Percentiles rank a stretch among this genome's conserved stretches.
These are phyloP conservation scores for Sugiyamaella americana DNA, from an alignment of 805 yeast species.

Conservation along the genomic window DNA sequence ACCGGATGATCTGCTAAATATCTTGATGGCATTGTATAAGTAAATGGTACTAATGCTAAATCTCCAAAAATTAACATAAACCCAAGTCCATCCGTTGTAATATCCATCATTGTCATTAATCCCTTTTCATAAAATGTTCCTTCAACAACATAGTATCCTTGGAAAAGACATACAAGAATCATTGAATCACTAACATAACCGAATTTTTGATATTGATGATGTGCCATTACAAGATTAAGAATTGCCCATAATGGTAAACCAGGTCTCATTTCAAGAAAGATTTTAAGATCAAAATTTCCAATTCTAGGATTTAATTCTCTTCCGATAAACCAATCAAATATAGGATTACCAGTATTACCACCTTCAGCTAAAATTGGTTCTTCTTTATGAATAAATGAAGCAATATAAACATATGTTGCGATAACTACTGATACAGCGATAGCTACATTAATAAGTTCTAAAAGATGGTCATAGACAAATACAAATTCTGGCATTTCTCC, in stretches of 20 bases:
- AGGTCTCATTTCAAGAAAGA: conserved; percentile 91
- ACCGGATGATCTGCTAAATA: conserved; percentile 63
- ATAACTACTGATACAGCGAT: conserved; percentile 58
- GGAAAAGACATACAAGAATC: conserved; percentile 59
- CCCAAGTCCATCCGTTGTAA: conserved; percentile 95
- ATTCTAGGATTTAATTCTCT: conserved; percentile 91
- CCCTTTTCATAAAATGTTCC: conserved; percentile 92
- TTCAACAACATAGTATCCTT: conserved; percentile 79
- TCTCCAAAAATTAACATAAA: conserved; percentile 96
- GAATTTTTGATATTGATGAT: conserved; percentile 61
- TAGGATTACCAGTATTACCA: conserved; percentile 69
- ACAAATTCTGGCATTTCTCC: conserved; percentile 71
- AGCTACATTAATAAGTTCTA: conserved; percentile 58
- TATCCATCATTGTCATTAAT: conserved; percentile 87
- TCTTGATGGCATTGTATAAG: conserved; percentile 81
- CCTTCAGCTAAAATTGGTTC: conserved; percentile 76
- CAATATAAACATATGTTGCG: conserved; percentile 57
- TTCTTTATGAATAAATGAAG: conserved; percentile 54
- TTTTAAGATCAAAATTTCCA: conserved; percentile 78
- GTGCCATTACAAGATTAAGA: conserved; percentile 71
- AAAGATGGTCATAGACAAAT: conserved; percentile 62
- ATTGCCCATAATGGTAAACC: conserved; percentile 84
- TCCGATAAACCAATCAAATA: conserved; percentile 96
- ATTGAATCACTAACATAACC: conserved; percentile 69
- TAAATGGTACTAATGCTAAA: conserved; percentile 84